Evolutionary conservation across 1,284 basidiomycete genomes (phyloP), one percentile per base, ranked within the genome.

Genomic region (Mycosarcoma maydis): DNA sequence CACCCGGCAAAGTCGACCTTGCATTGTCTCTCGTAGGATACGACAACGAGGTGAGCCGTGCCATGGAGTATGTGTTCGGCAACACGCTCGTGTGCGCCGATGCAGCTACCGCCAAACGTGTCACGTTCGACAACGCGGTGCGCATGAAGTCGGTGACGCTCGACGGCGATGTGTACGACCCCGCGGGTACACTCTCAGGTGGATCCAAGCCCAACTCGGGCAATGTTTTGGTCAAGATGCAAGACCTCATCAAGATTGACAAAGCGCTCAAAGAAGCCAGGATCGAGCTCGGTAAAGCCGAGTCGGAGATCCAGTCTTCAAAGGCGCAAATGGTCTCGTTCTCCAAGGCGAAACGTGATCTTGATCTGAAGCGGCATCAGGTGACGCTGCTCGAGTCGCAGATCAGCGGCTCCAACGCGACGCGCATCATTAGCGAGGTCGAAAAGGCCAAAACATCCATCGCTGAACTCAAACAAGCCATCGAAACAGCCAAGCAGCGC

Each of bases 161-260:
- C 17, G 90, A 94, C 23, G 96, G 96, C 16, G 96, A 98, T 77
- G 89, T 97, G 7, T 98, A 98, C 83, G 95, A 98, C 74, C 95
- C 96, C 0, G 91, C 90, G 4, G 96, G 96, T 4, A 95, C 92
- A 1, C 87, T 98, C 9, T 92, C 90, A 20, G 96, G 96, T 26
- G 96, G 96, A 11, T 89, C 93, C 6, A 89, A 92, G 1, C 91
- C 93, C 0, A 86, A 88, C 22, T 89, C 87, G 29, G 66, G 51
- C 37, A 91, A 92, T 9, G 85, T 91, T 4, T 85, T 98, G 16
- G 84, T 96, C 64, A 89, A 89, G 73, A 92, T 95, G 4, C 94
- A 97, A 78, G 89, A 94, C 77, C 83, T 96, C 29, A 84, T 90
- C 34, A 84, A 83, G 14, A 84, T 87, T 11, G 88, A 90, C 78